Conservation (phyloP, 2,329 filamentous ascomycete genomes). For the Scopulariopsis brevicaulis region DNA sequence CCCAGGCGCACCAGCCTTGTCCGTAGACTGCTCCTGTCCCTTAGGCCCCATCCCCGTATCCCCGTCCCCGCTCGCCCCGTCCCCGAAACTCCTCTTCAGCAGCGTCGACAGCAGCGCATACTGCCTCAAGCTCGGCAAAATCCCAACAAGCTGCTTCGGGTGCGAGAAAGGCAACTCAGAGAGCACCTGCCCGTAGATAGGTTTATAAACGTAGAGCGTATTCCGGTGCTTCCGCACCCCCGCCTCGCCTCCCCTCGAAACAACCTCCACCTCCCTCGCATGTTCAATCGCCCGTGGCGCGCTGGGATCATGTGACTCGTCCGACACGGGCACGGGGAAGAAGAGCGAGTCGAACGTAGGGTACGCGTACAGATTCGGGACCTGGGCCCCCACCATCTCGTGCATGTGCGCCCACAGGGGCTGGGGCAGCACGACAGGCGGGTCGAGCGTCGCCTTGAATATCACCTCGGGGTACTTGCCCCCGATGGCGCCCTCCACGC, state of each 20-base stretch:
- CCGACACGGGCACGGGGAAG: conserved; percentile 38
- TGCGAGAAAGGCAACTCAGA: conserved; percentile 65
- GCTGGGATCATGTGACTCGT: conserved; percentile 39
- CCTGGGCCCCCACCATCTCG: conserved; percentile 37
- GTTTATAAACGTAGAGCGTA: conserved; percentile 58
- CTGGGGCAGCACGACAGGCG: conserved; percentile 59
- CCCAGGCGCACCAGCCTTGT: not conserved
- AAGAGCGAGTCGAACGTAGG: conserved; percentile 46
- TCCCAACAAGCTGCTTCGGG: conserved; percentile 61
- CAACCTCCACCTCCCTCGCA: conserved; percentile 29
- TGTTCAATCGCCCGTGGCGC: conserved; percentile 42
- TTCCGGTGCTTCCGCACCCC: conserved; percentile 35
- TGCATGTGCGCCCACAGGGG: conserved; percentile 52
- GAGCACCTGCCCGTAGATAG: conserved; percentile 57
- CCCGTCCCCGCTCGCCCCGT: not conserved
- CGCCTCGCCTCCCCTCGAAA: conserved; percentile 6
- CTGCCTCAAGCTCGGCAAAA: conserved; percentile 65
- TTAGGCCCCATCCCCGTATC: not conserved
- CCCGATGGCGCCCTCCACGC: conserved; percentile 35
- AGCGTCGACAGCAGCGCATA: conserved; percentile 61
- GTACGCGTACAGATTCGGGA: conserved; percentile 23
- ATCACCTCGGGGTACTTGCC: conserved; percentile 57
- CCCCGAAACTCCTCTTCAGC: conserved; percentile 34
- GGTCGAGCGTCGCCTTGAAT: conserved; percentile 65
- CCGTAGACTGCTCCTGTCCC: not conserved